Evolutionary conservation across 1,139 yeast species (phyloP).

Genomic region (Sugiyamaella xylanicola): DNA sequence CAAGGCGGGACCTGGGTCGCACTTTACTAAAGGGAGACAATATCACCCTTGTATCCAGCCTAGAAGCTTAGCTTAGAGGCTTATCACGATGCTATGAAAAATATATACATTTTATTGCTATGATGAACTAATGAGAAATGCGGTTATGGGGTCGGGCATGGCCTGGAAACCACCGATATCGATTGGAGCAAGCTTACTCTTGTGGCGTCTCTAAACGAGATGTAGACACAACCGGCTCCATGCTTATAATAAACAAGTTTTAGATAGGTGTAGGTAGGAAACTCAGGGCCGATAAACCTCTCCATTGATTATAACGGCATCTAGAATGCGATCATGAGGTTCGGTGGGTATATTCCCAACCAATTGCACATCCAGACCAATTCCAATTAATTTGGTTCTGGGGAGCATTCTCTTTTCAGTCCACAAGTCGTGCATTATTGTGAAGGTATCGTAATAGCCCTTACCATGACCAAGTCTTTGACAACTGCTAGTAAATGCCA

Average conservation of each 20-base stretch:
- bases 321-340: conserved; percentile 67
- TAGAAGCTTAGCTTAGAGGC: conserved; percentile 47
- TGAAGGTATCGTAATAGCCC: conserved; percentile 85
- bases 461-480: conserved; percentile 88
- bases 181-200: no score
- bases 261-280: no score
- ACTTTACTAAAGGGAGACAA: conserved; percentile 91
- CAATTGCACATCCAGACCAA: conserved; percentile 74
- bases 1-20: conserved; percentile 47
- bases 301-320: conserved; percentile 54
- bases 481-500: conserved; percentile 64
- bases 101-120: conserved; percentile 10
- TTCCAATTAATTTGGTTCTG: conserved; percentile 52
- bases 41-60: conserved; percentile 73
- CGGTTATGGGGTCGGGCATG: conserved; percentile 4
- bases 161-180: conserved; percentile 3
- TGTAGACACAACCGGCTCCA: no score
- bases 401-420: conserved; percentile 27
- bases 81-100: background rate
- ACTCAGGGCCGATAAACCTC: conserved; percentile 10
- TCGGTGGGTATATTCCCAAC: conserved; percentile 63
- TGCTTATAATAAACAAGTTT: no score
- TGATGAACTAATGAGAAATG: background rate
- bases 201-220: no score
- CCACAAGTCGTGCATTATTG: conserved; percentile 52